These are phyloP conservation scores for Neurospora sp. DNA, from an alignment of 495 filamentous ascomycete genomes.

Conservation along the genomic window DNA sequence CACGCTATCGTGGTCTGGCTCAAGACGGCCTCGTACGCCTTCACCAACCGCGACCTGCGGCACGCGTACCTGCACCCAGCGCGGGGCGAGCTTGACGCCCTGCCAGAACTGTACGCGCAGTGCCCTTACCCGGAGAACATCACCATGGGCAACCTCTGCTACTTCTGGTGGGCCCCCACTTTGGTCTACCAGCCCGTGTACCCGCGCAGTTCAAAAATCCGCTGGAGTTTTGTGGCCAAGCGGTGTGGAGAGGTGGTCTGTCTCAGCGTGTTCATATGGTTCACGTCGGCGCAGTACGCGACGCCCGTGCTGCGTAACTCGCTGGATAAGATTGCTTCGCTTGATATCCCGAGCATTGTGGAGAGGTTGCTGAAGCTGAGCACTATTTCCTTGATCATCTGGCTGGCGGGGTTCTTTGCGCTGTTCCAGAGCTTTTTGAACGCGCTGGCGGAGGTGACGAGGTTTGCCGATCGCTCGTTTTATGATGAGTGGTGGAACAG, in stretches of 20 bases:
- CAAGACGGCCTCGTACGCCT: slow-evolving; percentile 89
- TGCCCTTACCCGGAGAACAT: slow-evolving; percentile 89
- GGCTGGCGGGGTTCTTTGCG: slow-evolving; percentile 95
- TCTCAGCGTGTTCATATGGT: slow-evolving; percentile 82
- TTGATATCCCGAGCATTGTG: slow-evolving; percentile 71
- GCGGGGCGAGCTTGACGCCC: slow-evolving; percentile 40
- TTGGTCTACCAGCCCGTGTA: slow-evolving; percentile 96
- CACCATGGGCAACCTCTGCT: slow-evolving; percentile 71
- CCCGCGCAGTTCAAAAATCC: slow-evolving; percentile 64
- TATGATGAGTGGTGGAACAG: slow-evolving; percentile 99
- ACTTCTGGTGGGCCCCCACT: slow-evolving; percentile 97
- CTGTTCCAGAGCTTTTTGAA: slow-evolving; percentile 87
- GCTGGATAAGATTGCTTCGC: slow-evolving; percentile 69
- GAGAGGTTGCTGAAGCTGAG: slow-evolving; percentile 91
- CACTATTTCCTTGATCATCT: slow-evolving; percentile 87
- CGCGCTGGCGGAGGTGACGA: slow-evolving; percentile 79
- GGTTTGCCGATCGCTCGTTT: slow-evolving; percentile 87
- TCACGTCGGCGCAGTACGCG: slow-evolving; percentile 85
- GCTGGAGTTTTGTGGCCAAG: slow-evolving; percentile 80
- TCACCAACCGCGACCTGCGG: slow-evolving; percentile 92
- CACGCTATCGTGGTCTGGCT: slow-evolving; percentile 95
- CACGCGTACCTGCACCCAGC: slow-evolving; percentile 72
- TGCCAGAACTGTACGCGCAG: slow-evolving; percentile 71
- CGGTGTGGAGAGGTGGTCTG: slow-evolving; percentile 65
- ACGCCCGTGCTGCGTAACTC: slow-evolving; percentile 82